Percentiles rank a stretch among this genome's conserved stretches.
Evolutionary conservation across 768 basidiomycete genomes (phyloP).

Genomic region (Boletus subparvulus): DNA sequence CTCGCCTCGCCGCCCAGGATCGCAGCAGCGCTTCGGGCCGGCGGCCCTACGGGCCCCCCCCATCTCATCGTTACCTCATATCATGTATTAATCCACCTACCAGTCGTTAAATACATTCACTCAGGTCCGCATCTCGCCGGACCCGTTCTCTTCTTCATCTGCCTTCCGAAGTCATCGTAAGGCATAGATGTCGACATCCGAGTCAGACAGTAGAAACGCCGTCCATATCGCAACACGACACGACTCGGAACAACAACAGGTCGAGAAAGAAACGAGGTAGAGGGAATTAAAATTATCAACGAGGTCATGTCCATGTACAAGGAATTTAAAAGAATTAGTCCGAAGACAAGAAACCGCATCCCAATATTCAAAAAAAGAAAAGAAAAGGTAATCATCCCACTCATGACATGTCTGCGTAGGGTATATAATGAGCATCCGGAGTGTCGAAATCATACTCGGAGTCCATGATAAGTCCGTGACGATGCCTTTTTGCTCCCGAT

Average conservation of each 20-base stretch:
- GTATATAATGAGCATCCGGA: conserved; percentile 11
- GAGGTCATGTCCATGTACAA: not conserved
- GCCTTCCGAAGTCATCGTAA: too few species aligned
- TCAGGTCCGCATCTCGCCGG: too few species aligned
- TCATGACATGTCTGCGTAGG: conserved; percentile 7
- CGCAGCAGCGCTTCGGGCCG: too few species aligned
- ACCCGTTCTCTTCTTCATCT: too few species aligned
- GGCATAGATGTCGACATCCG: not conserved
- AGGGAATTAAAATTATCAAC: not conserved
- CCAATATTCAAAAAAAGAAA: not conserved
- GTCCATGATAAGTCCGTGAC: conserved; percentile 1
- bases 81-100: too few species aligned
- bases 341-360: not conserved
- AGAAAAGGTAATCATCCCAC: not conserved
- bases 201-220: not conserved
- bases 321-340: not conserved
- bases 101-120: too few species aligned
- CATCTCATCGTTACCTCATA: too few species aligned
- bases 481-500: not conserved
- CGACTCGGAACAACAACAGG: not conserved
- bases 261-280: not conserved
- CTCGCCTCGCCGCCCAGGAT: too few species aligned
- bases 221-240: conserved; percentile 4
- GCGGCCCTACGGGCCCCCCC: too few species aligned
- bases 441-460: not conserved